These are phyloP conservation scores for Phytophthora aleatoria DNA, from an alignment of 352 stramenopile species.

Conservation along the genomic window DNA sequence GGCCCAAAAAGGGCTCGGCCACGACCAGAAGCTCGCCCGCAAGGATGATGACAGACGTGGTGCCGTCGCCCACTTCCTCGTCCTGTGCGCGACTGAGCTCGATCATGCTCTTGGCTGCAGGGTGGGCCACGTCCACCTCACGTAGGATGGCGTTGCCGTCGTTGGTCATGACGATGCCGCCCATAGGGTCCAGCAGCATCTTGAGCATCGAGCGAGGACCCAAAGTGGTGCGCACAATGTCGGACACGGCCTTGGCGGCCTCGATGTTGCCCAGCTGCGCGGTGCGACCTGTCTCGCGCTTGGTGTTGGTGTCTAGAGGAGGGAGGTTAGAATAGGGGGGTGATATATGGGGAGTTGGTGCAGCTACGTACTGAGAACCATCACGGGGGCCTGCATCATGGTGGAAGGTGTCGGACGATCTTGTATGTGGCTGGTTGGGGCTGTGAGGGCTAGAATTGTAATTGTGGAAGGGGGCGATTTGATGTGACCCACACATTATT, in stretches of 20 bases:
- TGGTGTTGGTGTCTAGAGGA: slow-evolving; percentile 94
- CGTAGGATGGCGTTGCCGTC: slow-evolving; percentile 99
- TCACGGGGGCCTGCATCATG: slow-evolving; percentile 93
- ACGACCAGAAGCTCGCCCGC: slow-evolving; percentile 97
- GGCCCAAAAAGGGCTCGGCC: slow-evolving; percentile 96
- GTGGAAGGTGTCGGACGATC: slow-evolving; percentile 23
- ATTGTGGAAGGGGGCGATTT: neutral
- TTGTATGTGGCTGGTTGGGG: slow-evolving; percentile 28
- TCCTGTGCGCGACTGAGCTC: slow-evolving; percentile 98
- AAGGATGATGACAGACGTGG: slow-evolving; percentile 99
- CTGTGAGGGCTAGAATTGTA: slow-evolving; percentile 1
- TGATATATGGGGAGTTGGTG: neutral
- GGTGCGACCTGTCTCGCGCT: slow-evolving; percentile 97
- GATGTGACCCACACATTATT: neutral
- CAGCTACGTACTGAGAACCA: slow-evolving; percentile 93
- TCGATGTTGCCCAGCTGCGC: slow-evolving; percentile 99
- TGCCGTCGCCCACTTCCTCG: slow-evolving; percentile 99
- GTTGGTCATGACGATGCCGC: slow-evolving; percentile 99
- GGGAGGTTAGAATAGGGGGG: neutral
- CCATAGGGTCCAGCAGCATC: slow-evolving; percentile 99
- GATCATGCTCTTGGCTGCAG: slow-evolving; percentile 99
- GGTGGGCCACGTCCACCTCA: slow-evolving; percentile 98
- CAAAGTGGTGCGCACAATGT: slow-evolving; percentile 99
- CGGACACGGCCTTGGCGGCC: slow-evolving; percentile 95
- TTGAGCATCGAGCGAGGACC: slow-evolving; percentile 98